phyloP scores from a whole-genome alignment of 2,329 filamentous ascomycete species.

The Claviceps cyperi region DNA sequence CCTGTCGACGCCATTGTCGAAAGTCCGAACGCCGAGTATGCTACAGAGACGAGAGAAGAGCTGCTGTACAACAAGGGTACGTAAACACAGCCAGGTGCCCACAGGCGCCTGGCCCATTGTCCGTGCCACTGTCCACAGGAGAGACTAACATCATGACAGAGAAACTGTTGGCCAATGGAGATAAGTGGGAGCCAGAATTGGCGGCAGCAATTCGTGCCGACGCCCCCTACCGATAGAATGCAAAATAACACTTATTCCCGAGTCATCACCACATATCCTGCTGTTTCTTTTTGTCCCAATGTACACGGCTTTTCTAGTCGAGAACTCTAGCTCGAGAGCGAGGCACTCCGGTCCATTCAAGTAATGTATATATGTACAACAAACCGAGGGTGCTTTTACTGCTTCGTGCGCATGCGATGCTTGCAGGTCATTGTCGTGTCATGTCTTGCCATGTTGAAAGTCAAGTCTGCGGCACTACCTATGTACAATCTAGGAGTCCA shows the following conservation, averaged over 20 bases:
- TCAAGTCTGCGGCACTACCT: background rate
- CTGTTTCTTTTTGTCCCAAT: constrained; percentile 1
- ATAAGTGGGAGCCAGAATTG: constrained; percentile 97
- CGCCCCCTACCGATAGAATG: constrained; percentile 64
- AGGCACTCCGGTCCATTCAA: background rate
- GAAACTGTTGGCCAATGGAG: constrained; percentile 77
- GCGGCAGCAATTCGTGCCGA: constrained; percentile 86
- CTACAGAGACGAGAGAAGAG: constrained; percentile 68
- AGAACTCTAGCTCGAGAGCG: background rate
- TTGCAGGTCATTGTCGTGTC: background rate
- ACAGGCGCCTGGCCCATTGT: no score
- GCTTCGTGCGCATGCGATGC: background rate
- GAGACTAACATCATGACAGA: constrained; percentile 31
- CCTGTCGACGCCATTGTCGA: constrained; percentile 82
- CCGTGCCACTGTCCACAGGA: background rate
- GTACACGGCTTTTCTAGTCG: background rate
- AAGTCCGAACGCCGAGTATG: constrained; percentile 48
- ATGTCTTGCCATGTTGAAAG: background rate
- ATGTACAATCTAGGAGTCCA: no score
- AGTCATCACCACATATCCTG: background rate
- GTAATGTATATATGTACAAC: constrained; percentile 1
- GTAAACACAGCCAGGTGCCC: constrained; percentile 8
- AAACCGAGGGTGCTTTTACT: background rate
- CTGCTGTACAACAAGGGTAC: constrained; percentile 84
- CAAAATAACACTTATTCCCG: background rate